Conservation (phyloP, 1,139 yeast species). For the Yamadazyma oceani region DNA sequence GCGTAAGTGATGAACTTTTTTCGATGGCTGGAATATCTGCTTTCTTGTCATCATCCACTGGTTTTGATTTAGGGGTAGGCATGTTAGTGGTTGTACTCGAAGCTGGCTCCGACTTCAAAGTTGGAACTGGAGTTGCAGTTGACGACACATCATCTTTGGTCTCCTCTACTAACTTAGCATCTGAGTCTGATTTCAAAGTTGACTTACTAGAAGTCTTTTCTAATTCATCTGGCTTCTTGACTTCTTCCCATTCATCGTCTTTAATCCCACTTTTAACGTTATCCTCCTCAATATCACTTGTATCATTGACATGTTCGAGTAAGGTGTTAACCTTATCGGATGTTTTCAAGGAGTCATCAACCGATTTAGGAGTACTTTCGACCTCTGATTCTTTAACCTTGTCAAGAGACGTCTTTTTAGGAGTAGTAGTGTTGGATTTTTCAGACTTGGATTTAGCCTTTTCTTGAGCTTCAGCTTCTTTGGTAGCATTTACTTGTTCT, state of each 20-base stretch:
- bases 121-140: conserved; percentile 15
- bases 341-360: conserved; percentile 44
- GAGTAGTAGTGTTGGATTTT: conserved; percentile 11
- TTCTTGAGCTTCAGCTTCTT: conserved; percentile 23
- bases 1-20: conserved; percentile 12
- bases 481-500: conserved; percentile 21
- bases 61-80: conserved; percentile 4
- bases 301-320: conserved; percentile 39
- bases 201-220: neutral
- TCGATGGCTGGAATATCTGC: conserved; percentile 14
- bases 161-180: conserved; percentile 13
- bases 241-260: conserved; percentile 47
- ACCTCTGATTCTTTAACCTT: conserved; percentile 14
- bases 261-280: conserved; percentile 24
- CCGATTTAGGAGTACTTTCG: conserved; percentile 18
- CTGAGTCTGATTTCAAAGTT: neutral
- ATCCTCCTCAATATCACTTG: conserved; percentile 43
- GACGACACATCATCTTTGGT: conserved; percentile 12
- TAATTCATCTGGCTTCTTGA: conserved; percentile 29
- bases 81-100: conserved; percentile 3
- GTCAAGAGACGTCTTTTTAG: conserved; percentile 14
- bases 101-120: conserved; percentile 9
- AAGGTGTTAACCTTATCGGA: conserved; percentile 38
- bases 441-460: conserved; percentile 15
- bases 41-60: conserved; percentile 18